A percentile compares a stretch with the other conserved stretches of the same genome.
These are phyloP conservation scores for Phytophthora ramorum DNA, from an alignment of 352 stramenopile genomes.

Conservation along the genomic window DNA sequence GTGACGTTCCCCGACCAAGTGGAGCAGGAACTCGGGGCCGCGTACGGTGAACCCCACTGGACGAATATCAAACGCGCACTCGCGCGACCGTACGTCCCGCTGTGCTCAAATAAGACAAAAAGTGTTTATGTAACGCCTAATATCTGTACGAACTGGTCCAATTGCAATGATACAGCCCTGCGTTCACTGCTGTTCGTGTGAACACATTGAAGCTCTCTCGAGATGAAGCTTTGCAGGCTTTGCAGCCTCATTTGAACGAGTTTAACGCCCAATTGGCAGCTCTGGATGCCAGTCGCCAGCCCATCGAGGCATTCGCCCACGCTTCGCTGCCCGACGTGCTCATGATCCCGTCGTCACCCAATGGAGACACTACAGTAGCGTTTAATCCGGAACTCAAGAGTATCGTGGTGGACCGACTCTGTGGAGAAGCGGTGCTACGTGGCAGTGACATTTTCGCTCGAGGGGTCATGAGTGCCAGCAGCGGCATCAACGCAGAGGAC, in stretches of 20 bases:
- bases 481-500: conserved; percentile 78
- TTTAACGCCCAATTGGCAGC: conserved; percentile 68
- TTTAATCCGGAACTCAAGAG: conserved; percentile 53
- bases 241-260: conserved; percentile 49
- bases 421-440: conserved; percentile 93
- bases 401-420: conserved; percentile 92
- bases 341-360: conserved; percentile 68
- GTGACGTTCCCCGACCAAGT: conserved; percentile 78
- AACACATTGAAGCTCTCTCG: conserved; percentile 73
- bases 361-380: conserved; percentile 13
- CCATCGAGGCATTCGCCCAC: conserved; percentile 51
- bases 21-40: conserved; percentile 59
- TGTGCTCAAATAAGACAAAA: conserved; percentile 7
- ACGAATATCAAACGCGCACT: conserved; percentile 77
- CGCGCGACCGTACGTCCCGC: conserved; percentile 32
- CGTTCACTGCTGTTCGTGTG: conserved; percentile 81
- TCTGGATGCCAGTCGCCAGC: conserved; percentile 36
- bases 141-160: background rate
- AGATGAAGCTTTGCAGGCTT: conserved; percentile 55
- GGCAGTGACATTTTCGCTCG: conserved; percentile 94
- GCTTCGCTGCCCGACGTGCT: conserved; percentile 61
- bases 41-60: conserved; percentile 76
- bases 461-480: conserved; percentile 92
- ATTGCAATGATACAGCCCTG: conserved; percentile 44
- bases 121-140: conserved; percentile 1